Conservation (phyloP, 1,139 yeast genomes). For the Nakaseomyces nivariensis region DNA sequence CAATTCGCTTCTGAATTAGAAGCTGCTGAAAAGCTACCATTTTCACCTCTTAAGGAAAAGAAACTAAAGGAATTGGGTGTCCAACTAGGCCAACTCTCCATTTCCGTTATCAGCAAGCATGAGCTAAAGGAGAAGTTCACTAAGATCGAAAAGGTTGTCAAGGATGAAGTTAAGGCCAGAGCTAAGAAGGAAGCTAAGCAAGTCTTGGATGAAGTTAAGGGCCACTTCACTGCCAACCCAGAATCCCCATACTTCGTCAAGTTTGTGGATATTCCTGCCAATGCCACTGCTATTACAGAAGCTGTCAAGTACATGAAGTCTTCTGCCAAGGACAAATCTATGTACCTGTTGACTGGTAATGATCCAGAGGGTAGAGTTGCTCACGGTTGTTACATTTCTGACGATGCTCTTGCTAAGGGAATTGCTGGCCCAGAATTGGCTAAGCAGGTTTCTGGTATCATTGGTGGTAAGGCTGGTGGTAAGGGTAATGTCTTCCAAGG, state of each 20-base stretch:
- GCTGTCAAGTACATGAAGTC: conserved; percentile 80
- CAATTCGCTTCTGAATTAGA: conserved; percentile 57
- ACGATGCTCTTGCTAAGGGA: conserved; percentile 61
- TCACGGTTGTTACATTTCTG: conserved; percentile 85
- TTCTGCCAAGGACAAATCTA: conserved; percentile 62
- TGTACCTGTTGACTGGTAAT: conserved; percentile 75
- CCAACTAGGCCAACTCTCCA: conserved; percentile 66
- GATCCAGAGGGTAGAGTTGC: conserved; percentile 64
- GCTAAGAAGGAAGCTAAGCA: conserved; percentile 83
- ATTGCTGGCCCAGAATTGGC: conserved; percentile 72
- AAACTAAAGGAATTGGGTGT: conserved; percentile 77
- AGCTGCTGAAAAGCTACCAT: conserved; percentile 46
- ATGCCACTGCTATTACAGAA: conserved; percentile 90
- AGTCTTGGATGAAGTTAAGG: conserved; percentile 69
- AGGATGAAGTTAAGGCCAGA: conserved; percentile 76
- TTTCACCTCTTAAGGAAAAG: conserved; percentile 67
- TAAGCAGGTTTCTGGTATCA: conserved; percentile 51
- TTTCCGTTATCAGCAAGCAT: conserved; percentile 75
- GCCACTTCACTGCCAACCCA: conserved; percentile 48
- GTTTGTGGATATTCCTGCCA: conserved; percentile 60
- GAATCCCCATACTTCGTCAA: conserved; percentile 50
- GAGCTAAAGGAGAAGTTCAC: conserved; percentile 63
- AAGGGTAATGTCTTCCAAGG: conserved; percentile 96
- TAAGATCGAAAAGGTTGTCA: conserved; percentile 73
- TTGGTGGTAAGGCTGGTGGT: conserved; percentile 99